Conservation (phyloP, 257 asterid genomes). For the Scutellaria minor region DNA sequence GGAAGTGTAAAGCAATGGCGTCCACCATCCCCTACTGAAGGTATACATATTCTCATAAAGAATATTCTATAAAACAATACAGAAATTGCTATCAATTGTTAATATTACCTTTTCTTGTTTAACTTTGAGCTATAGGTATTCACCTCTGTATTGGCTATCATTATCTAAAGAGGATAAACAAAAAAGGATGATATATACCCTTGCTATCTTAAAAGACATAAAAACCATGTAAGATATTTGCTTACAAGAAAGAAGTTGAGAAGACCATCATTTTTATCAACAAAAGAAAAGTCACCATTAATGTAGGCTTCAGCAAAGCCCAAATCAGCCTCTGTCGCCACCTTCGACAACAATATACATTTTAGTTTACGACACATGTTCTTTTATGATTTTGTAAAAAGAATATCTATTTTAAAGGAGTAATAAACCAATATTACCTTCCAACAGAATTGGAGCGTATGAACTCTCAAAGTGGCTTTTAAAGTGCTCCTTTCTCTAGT, state of each 20-base stretch:
- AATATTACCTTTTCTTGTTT: slow-evolving; percentile 53
- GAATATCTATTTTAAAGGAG: not conserved
- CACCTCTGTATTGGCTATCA: slow-evolving; percentile 61
- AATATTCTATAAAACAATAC: not conserved
- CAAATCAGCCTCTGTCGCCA: slow-evolving; percentile 71
- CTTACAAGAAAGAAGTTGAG: slow-evolving; percentile 70
- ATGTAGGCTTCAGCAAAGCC: slow-evolving; percentile 88
- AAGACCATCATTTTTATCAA: slow-evolving; percentile 64
- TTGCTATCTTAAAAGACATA: not conserved
- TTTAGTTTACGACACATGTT: no score
- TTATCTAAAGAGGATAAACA: slow-evolving; percentile 43
- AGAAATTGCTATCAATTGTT: not conserved
- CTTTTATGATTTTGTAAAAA: no score
- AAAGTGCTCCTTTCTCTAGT: slow-evolving; percentile 36
- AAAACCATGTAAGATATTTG: not conserved
- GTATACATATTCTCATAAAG: not conserved
- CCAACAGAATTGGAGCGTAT: slow-evolving; percentile 80
- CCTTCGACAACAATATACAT: slow-evolving; percentile 38
- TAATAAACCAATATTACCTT: slow-evolving; percentile 47
- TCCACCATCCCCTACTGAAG: slow-evolving; percentile 68
- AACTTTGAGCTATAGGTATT: slow-evolving; percentile 47
- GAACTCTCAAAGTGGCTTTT: slow-evolving; percentile 67
- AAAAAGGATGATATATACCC: not conserved
- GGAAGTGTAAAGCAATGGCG: slow-evolving; percentile 61
- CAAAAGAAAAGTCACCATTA: slow-evolving; percentile 70